These are phyloP conservation scores for Fusarium staphyleae DNA, from an alignment of 2,329 filamentous ascomycete genomes.

Conservation along the genomic window DNA sequence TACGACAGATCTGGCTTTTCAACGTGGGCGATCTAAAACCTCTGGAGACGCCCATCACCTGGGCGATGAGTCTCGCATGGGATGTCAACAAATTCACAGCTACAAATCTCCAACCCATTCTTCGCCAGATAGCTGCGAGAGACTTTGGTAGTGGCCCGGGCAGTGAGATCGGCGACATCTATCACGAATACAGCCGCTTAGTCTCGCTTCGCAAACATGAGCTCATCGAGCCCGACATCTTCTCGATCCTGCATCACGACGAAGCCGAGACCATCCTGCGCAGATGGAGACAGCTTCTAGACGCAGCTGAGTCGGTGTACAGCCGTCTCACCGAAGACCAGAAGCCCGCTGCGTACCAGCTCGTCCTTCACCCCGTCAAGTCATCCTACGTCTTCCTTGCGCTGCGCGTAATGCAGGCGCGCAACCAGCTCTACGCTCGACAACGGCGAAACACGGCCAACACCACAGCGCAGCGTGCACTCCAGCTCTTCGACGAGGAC, in stretches of 20 bases:
- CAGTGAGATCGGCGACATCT: slow-evolving; percentile 53
- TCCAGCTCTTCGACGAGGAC: slow-evolving; percentile 60
- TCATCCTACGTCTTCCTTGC: slow-evolving; percentile 60
- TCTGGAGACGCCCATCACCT: slow-evolving; percentile 61
- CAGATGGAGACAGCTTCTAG: slow-evolving; percentile 56
- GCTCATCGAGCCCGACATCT: slow-evolving; percentile 61
- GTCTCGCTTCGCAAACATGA: slow-evolving; percentile 63
- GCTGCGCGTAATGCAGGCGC: slow-evolving; percentile 51
- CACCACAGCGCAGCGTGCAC: slow-evolving; percentile 52
- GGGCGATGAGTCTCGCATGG: slow-evolving; percentile 65
- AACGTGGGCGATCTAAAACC: slow-evolving; percentile 70
- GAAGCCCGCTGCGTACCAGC: slow-evolving; percentile 63
- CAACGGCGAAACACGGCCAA: slow-evolving; percentile 64
- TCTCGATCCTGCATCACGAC: slow-evolving; percentile 63
- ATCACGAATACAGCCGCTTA: slow-evolving; percentile 57
- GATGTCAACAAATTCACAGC: slow-evolving; percentile 56
- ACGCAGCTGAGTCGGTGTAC: slow-evolving; percentile 52
- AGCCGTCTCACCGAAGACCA: slow-evolving; percentile 48
- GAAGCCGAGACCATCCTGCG: slow-evolving; percentile 60
- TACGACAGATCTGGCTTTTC: slow-evolving; percentile 66
- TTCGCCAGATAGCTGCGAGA: slow-evolving; percentile 54
- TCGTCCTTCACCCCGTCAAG: slow-evolving; percentile 64
- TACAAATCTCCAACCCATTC: slow-evolving; percentile 50
- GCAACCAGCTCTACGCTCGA: slow-evolving; percentile 58
- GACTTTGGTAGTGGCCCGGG: slow-evolving; percentile 56